A percentile compares a stretch with the other conserved stretches of the same genome.
These are phyloP conservation scores for Aspergillus jensenii DNA, from an alignment of 2,329 filamentous ascomycete genomes.

Conservation along the genomic window DNA sequence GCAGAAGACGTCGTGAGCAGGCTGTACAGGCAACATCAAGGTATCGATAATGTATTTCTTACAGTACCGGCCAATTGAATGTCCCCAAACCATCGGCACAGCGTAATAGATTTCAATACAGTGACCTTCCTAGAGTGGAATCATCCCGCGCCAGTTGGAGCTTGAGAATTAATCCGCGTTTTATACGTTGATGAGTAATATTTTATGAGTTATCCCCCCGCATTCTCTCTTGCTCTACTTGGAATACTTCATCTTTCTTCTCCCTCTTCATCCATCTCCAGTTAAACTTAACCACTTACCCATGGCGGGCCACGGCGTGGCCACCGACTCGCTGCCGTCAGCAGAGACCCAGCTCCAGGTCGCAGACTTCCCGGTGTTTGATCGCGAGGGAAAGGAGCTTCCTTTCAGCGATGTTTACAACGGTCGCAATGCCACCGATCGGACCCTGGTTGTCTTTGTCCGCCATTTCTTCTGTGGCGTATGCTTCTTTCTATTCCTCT, in stretches of 20 bases:
- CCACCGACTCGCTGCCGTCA: conserved; percentile 1
- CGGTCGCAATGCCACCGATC: conserved; percentile 36
- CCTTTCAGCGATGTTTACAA: conserved; percentile 63
- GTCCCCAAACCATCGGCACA: too few relatives aligned
- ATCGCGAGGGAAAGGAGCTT: conserved; percentile 59
- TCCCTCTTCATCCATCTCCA: neutral
- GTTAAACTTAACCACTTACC: neutral
- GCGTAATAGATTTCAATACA: too few relatives aligned
- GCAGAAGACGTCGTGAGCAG: too few relatives aligned
- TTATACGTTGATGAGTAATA: too few relatives aligned
- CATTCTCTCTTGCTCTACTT: neutral
- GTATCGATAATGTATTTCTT: too few relatives aligned
- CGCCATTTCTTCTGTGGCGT: conserved; percentile 81
- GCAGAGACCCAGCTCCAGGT: conserved; percentile 7
- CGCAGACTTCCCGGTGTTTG: conserved; percentile 49
- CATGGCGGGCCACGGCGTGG: neutral
- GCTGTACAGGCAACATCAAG: too few relatives aligned
- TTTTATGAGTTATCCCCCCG: neutral
- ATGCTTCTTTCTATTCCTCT: conserved; percentile 39
- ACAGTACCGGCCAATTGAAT: too few relatives aligned
- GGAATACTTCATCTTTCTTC: neutral
- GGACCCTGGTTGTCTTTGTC: conserved; percentile 71
- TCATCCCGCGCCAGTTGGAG: too few relatives aligned
- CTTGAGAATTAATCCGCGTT: too few relatives aligned
- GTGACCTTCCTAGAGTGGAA: too few relatives aligned